Evolutionary conservation across 352 stramenopile species (phyloP), one percentile per base, ranked within the genome.

Genomic region (Peronospora farinosa): DNA sequence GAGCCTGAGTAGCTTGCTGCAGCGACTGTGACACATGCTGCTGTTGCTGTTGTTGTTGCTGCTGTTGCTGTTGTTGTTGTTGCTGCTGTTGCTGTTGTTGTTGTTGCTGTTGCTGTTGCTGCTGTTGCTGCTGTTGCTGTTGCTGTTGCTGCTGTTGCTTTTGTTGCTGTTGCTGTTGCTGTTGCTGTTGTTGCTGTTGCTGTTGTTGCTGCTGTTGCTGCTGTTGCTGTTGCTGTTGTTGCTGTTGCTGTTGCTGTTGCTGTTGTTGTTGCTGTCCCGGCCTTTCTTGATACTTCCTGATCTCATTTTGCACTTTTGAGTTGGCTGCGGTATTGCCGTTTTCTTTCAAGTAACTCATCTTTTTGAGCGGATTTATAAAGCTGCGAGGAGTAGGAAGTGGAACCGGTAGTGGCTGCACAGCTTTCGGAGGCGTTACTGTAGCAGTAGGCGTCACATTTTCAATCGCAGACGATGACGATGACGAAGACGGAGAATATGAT

Each of bases 301-400:
- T 37, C n/a, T 66, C 61, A 38, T 62, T 56, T n/a, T 63, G 59
- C 12, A 40, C 36, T 58, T 79, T 79, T 2, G 63, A 51, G 42
- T 40, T 83, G 47, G 54, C 15, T 12, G 31, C 33, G 44, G 63
- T 72, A 38, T 35, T 51, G 21, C 51, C 65, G 28, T 66, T 78
- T 19, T 82, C 71, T 52, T 78, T 79, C 7, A 57, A 52, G 27
- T 80, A 68, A 21, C 48, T 64, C 43, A 86, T 82, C 48, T 86
- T 86, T 57, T 84, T 83, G 21, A 84, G 52, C 25, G 72, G 72
- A 44, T 78, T 83, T 40, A 65, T 65, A 44, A 83, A 79, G 47
- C 47, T 73, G 54, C 73, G 73, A 19, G 63, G 56, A 23, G 61
- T 58, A n/a, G 59, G 50, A 16, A 61, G 51, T 40, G 60, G 49